These are phyloP conservation scores for Sisymbrium altissimum DNA, from an alignment of 345 rosid genomes.

Conservation along the genomic window DNA sequence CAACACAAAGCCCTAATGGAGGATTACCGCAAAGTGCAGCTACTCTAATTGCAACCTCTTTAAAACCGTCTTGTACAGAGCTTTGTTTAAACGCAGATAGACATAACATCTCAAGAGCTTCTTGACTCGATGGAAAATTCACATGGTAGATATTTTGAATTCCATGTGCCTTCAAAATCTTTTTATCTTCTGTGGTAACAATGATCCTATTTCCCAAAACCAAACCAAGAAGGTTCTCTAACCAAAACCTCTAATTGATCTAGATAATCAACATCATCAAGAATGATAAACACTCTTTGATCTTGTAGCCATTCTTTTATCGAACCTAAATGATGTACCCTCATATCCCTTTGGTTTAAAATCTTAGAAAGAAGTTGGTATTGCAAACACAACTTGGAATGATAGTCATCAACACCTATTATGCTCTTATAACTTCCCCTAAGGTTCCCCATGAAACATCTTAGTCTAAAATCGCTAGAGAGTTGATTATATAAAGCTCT, in stretches of 20 bases:
- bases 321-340: not conserved
- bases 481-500: not conserved
- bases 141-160: not conserved
- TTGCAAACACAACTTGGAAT: not conserved
- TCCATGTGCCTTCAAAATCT: not conserved
- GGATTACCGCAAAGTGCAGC: slow-evolving; percentile 1
- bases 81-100: not conserved
- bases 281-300: not conserved
- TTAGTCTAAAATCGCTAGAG: not conserved
- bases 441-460: not conserved
- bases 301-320: not conserved
- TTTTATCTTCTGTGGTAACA: not conserved
- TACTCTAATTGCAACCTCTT: not conserved
- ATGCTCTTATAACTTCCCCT: not conserved
- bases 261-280: not conserved
- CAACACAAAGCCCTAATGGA: slow-evolving; percentile 34
- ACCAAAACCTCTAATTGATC: not conserved
- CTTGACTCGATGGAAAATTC: not conserved
- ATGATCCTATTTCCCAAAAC: not conserved
- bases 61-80: not conserved
- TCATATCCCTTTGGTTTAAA: not conserved
- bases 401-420: not conserved
- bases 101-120: slow-evolving; percentile 20
- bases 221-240: not conserved
- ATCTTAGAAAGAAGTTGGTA: not conserved